Conservation (phyloP, 225 moss, liverwort and hornwort genomes). For the Pseudisothecium myosuroides region DNA sequence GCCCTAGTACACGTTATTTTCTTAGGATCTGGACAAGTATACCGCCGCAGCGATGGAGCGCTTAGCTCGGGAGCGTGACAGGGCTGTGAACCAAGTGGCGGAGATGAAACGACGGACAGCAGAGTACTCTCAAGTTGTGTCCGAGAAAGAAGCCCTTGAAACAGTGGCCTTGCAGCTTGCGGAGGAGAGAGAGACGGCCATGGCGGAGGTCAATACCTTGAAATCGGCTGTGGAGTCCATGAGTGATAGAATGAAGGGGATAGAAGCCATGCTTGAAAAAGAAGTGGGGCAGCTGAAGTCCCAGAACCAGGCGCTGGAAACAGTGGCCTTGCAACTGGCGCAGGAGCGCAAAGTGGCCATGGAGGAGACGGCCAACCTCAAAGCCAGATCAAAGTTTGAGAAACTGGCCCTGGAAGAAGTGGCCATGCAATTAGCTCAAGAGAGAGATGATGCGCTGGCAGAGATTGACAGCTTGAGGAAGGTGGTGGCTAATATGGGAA, state of each 20-base stretch:
- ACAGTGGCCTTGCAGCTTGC: conserved; percentile 82
- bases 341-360: conserved; percentile 64
- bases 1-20: background rate
- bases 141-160: conserved; percentile 67
- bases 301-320: conserved; percentile 84
- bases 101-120: conserved; percentile 38
- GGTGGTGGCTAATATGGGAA: conserved; percentile 11
- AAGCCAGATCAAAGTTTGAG: conserved; percentile 17
- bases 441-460: conserved; percentile 54
- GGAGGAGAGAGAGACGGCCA: conserved; percentile 61
- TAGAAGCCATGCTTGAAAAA: conserved; percentile 65
- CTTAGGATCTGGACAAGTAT: background rate
- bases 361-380: conserved; percentile 27
- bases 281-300: conserved; percentile 61
- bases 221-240: conserved; percentile 64
- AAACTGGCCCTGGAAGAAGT: conserved; percentile 62
- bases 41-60: conserved; percentile 37
- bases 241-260: conserved; percentile 56
- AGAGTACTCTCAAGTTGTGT: conserved; percentile 22
- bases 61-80: conserved; percentile 59
- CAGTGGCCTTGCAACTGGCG: conserved; percentile 77
- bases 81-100: conserved; percentile 57
- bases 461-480: conserved; percentile 59
- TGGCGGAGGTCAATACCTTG: conserved; percentile 65
- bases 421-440: conserved; percentile 50